Percentiles rank a stretch among this genome's conserved stretches.
phyloP scores from a whole-genome alignment of 805 yeast genomes.

The Groenewaldozyma salmanticensis region DNA sequence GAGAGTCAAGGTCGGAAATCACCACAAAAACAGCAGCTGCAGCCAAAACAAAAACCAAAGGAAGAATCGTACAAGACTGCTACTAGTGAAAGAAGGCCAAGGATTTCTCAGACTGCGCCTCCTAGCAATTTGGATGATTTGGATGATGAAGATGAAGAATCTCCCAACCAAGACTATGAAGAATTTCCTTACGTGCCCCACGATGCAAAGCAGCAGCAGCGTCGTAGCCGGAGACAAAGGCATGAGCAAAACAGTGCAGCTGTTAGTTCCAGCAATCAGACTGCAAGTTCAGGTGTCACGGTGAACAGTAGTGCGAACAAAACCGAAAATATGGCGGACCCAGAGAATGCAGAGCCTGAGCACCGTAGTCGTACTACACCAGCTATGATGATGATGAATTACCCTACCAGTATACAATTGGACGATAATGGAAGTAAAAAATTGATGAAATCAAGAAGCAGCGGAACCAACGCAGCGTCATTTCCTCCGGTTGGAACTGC shows the following conservation, averaged over 20 bases:
- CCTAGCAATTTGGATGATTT: neutral
- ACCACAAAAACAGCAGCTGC: neutral
- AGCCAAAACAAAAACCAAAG: neutral
- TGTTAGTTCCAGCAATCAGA: too few species aligned
- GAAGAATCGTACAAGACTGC: too few species aligned
- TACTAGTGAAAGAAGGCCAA: constrained; percentile 1
- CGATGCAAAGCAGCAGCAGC: neutral
- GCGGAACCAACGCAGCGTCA: neutral
- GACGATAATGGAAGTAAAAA: neutral
- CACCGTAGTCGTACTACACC: neutral
- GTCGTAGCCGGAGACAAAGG: neutral
- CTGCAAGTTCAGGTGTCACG: neutral
- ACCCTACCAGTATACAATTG: neutral
- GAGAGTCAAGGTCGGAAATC: neutral
- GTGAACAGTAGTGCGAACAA: neutral
- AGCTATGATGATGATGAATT: neutral
- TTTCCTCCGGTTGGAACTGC: too few species aligned
- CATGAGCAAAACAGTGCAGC: neutral
- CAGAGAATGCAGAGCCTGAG: neutral
- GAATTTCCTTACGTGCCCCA: neutral
- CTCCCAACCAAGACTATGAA: neutral
- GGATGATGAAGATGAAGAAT: constrained; percentile 1
- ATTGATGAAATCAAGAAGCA: neutral
- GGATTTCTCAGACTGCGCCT: neutral
- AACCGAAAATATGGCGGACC: neutral